Conservation (phyloP, 2,329 filamentous ascomycete genomes). For the Aspergillus ibericus region DNA sequence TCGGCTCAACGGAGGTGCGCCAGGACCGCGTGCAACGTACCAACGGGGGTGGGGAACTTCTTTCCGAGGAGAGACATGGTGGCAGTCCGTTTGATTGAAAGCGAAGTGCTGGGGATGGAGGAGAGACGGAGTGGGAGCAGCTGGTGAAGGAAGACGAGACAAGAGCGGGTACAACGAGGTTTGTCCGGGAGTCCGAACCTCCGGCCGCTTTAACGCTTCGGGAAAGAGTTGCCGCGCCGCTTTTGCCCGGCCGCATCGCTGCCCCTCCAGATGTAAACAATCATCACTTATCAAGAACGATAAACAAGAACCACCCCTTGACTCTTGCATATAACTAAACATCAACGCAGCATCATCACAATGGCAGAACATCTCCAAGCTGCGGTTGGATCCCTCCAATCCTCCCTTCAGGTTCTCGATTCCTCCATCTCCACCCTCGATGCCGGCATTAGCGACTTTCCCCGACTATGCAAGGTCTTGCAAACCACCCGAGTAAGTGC, state of each 20-base stretch:
- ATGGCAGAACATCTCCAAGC: constrained; percentile 55
- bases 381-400: constrained; percentile 61
- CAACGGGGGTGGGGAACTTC: constrained; percentile 77
- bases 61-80: constrained; percentile 79
- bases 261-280: constrained; percentile 28
- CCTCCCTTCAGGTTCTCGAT: constrained; percentile 61
- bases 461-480: constrained; percentile 61
- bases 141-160: constrained; percentile 30
- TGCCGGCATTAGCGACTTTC: constrained; percentile 63
- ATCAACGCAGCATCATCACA: neutral
- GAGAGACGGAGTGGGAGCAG: constrained; percentile 25
- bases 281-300: constrained; percentile 10
- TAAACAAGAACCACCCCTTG: neutral
- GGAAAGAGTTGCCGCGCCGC: constrained; percentile 25
- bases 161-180: constrained; percentile 40
- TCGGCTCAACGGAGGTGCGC: neutral
- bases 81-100: constrained; percentile 41
- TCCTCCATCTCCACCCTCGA: constrained; percentile 65
- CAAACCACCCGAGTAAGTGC: constrained; percentile 60
- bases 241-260: constrained; percentile 28
- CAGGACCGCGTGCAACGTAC: constrained; percentile 54
- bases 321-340: neutral
- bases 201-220: constrained; percentile 26
- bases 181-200: constrained; percentile 33
- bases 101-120: constrained; percentile 27